Conservation (phyloP, 345 rosid species). For the Eucalyptus sp. region DNA sequence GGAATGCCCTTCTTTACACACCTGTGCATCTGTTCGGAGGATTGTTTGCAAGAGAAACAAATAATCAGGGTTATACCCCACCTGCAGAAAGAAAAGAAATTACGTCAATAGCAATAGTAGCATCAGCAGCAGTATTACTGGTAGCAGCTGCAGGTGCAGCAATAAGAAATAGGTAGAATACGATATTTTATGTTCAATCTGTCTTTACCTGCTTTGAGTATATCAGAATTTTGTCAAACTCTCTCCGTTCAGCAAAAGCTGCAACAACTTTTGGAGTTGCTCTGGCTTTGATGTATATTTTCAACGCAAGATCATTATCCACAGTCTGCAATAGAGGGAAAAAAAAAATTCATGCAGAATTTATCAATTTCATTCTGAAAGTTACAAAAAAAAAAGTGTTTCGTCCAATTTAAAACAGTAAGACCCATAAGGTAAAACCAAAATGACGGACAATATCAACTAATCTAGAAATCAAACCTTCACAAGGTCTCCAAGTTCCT, state of each 20-base stretch:
- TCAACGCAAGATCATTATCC: conserved; percentile 95
- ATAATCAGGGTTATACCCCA: conserved; percentile 96
- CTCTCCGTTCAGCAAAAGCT: conserved; percentile 96
- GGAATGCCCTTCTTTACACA: not conserved
- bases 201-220: conserved; percentile 81
- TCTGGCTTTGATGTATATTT: conserved; percentile 92
- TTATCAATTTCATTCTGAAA: not conserved
- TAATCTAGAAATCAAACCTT: conserved; percentile 45
- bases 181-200: not conserved
- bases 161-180: not conserved
- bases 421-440: not conserved
- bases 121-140: not conserved
- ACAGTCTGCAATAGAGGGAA: conserved; percentile 55
- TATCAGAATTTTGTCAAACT: conserved; percentile 88
- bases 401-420: not conserved
- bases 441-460: not conserved
- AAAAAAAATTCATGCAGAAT: not conserved
- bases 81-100: conserved; percentile 31
- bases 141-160: not conserved
- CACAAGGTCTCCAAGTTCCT: conserved; percentile 98
- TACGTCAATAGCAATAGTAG: not conserved
- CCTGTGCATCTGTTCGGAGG: conserved; percentile 98
- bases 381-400: not conserved
- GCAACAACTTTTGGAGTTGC: conserved; percentile 99
- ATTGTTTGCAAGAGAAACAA: conserved; percentile 98